Evolutionary conservation across 1,139 yeast genomes (phyloP).

Genomic region (Suhomyces anneliseae): DNA sequence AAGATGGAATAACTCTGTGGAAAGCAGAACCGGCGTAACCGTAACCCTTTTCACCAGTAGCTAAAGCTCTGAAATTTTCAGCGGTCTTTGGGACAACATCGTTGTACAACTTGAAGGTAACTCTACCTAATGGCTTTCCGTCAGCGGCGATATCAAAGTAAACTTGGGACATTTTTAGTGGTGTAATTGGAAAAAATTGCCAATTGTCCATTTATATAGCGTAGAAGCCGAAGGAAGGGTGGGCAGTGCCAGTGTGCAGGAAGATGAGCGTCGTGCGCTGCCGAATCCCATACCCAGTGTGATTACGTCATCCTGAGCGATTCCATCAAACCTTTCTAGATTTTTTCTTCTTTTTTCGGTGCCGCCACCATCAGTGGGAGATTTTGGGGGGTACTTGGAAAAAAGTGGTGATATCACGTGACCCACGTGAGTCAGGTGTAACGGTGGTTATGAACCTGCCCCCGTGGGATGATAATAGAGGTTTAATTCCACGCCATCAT

Average conservation of each 20-base stretch:
- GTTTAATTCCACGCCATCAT: too few species aligned
- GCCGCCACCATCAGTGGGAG: too few species aligned
- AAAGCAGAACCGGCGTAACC: conserved; percentile 89
- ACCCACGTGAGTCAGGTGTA: too few species aligned
- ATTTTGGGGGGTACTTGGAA: too few species aligned
- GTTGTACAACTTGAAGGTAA: conserved; percentile 81
- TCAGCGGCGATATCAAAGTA: conserved; percentile 76
- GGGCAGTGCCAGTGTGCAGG: conserved; percentile 1
- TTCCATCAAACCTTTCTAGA: too few species aligned
- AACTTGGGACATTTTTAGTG: conserved; percentile 52
- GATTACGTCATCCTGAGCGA: too few species aligned
- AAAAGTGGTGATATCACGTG: too few species aligned
- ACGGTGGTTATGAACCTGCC: too few species aligned
- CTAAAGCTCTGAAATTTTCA: conserved; percentile 95
- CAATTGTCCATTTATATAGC: conserved; percentile 4
- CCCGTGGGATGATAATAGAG: too few species aligned
- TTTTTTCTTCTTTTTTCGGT: too few species aligned
- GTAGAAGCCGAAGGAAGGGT: conserved; percentile 1
- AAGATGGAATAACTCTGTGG: conserved; percentile 98
- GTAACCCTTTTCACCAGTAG: conserved; percentile 97
- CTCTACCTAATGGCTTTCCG: conserved; percentile 68
- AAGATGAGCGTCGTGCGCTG: neutral
- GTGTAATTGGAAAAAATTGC: conserved; percentile 1
- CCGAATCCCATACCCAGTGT: too few species aligned
- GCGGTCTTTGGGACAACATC: conserved; percentile 98